phyloP scores from a whole-genome alignment of 257 asterid species.

The Ilex aquifolium region DNA sequence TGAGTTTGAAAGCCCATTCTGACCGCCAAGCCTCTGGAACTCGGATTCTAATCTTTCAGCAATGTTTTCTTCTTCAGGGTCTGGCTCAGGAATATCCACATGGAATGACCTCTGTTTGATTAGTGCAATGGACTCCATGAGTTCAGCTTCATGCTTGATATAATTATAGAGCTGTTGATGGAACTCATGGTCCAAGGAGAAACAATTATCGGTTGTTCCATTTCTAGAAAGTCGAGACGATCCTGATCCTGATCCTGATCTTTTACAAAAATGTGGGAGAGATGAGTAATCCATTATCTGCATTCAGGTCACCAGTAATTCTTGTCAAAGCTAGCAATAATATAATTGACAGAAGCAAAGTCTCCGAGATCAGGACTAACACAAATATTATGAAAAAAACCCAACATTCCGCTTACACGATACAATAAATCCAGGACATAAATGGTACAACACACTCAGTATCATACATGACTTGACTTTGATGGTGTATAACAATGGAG shows the following conservation, averaged over 20 bases:
- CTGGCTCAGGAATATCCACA: conserved; percentile 5
- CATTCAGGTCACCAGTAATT: conserved; percentile 12
- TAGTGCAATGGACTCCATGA: neutral
- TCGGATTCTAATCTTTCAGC: conserved; percentile 6
- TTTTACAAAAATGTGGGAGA: conserved; percentile 13
- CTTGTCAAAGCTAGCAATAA: conserved; percentile 1
- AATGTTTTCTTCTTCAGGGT: neutral
- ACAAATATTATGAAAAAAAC: neutral
- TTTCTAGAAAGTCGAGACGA: neutral
- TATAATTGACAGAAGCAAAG: neutral
- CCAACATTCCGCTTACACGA: no score
- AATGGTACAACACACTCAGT: no score
- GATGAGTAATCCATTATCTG: conserved; percentile 88
- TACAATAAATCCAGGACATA: no score
- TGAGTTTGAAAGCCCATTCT: conserved; percentile 31
- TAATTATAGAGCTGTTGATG: conserved; percentile 10
- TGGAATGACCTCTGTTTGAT: conserved; percentile 12
- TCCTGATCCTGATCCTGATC: conserved; percentile 5
- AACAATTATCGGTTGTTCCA: conserved; percentile 8
- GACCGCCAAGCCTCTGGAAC: conserved; percentile 5
- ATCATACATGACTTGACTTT: no score
- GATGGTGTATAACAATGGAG: no score
- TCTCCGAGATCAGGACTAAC: neutral
- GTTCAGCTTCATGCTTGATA: conserved; percentile 3
- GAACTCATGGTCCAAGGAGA: conserved; percentile 11